Evolutionary conservation across 2,329 filamentous ascomycete genomes (phyloP).

Genomic region (Trichoderma sp.): DNA sequence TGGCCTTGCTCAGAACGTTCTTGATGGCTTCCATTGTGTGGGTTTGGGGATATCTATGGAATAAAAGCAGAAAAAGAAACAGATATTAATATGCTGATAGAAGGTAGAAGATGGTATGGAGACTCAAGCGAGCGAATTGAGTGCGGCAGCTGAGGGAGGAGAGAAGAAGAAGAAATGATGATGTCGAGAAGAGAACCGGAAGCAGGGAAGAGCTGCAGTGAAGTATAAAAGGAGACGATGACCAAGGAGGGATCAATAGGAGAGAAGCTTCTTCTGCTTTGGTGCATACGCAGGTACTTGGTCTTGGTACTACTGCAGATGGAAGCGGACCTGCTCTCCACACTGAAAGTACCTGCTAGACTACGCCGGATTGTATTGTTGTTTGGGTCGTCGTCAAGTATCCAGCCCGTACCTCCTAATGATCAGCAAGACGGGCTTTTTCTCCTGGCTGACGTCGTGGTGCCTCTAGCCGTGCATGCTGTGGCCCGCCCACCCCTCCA

Average conservation of each 20-base stretch:
- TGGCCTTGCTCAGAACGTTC: conserved; percentile 39
- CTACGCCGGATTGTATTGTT: neutral
- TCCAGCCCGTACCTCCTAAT: neutral
- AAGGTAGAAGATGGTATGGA: neutral
- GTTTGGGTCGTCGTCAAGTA: neutral
- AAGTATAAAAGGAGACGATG: conserved; percentile 20
- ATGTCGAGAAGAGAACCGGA: conserved; percentile 9
- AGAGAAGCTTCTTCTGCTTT: conserved; percentile 16
- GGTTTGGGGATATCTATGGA: neutral
- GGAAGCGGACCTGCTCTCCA: conserved; percentile 6
- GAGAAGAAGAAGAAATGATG: conserved; percentile 16
- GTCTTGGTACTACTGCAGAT: neutral
- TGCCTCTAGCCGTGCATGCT: neutral
- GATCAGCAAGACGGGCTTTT: neutral
- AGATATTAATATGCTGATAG: neutral
- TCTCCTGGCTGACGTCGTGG: conserved; percentile 19
- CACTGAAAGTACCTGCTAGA: neutral
- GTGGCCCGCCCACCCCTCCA: conserved; percentile 8
- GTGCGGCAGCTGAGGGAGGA: neutral
- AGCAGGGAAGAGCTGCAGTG: conserved; percentile 24
- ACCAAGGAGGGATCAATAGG: conserved; percentile 21
- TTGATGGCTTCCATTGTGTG: conserved; percentile 44
- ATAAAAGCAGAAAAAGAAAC: neutral
- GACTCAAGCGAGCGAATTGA: conserved; percentile 9
- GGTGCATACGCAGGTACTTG: neutral